Percentiles rank a stretch among this genome's conserved stretches.
These are phyloP conservation scores for Candida ipomoeae DNA, from an alignment of 805 yeast species.

Conservation along the genomic window DNA sequence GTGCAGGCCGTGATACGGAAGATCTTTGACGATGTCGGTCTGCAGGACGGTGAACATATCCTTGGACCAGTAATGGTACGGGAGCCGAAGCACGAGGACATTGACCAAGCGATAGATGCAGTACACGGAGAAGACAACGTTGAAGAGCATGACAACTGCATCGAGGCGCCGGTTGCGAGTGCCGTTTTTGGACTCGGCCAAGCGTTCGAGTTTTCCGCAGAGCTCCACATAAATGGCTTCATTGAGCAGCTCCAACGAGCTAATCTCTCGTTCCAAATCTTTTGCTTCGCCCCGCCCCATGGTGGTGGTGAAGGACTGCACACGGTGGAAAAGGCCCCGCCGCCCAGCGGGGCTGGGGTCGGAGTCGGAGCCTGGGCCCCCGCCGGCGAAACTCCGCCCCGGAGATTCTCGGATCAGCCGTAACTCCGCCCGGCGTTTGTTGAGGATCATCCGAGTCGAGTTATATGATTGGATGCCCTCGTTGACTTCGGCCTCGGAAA, in stretches of 20 bases:
- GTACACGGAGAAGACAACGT: constrained; percentile 39
- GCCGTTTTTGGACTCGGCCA: neutral
- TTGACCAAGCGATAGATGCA: constrained; percentile 46
- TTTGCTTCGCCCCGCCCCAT: constrained; percentile 22
- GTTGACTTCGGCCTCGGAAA: constrained; percentile 18
- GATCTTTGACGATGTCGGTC: no score
- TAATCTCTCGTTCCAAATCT: constrained; percentile 39
- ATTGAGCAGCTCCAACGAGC: constrained; percentile 30
- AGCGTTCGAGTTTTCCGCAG: constrained; percentile 13
- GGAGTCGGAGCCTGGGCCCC: no score
- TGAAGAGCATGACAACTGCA: constrained; percentile 11
- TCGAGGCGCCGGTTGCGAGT: neutral
- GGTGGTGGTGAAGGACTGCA: constrained; percentile 35
- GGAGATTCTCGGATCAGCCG: constrained; percentile 17
- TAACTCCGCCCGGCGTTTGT: constrained; percentile 32
- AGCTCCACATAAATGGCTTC: constrained; percentile 30
- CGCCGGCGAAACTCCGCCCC: constrained; percentile 25
- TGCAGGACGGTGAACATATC: no score
- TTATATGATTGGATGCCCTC: constrained; percentile 36
- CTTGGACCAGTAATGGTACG: constrained; percentile 20
- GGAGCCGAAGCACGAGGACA: constrained; percentile 40
- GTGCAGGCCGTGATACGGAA: no score
- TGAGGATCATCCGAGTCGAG: constrained; percentile 34
- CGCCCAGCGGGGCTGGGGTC: neutral
- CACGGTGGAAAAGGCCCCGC: constrained; percentile 28